Evolutionary conservation across 1,284 basidiomycete genomes (phyloP).

Genomic region (Sanghuangporus weigelae): DNA sequence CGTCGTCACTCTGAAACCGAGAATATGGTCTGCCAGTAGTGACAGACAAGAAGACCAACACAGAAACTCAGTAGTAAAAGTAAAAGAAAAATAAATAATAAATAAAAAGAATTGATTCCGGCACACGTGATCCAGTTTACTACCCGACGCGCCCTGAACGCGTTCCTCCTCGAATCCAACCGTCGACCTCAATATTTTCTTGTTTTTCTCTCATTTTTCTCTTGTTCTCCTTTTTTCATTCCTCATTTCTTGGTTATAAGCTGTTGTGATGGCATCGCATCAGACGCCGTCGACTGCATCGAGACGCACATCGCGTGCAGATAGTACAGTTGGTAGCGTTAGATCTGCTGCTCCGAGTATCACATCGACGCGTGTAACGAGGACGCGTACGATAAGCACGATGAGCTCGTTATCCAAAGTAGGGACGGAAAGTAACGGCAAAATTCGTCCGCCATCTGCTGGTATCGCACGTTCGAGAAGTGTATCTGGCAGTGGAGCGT

Average conservation of each 20-base stretch:
- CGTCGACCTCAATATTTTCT: neutral
- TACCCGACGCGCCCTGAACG: neutral
- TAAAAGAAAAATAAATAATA: neutral
- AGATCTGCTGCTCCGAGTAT: neutral
- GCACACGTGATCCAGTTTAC: neutral
- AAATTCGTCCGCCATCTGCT: slow-evolving; percentile 3
- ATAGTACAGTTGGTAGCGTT: neutral
- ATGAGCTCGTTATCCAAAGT: neutral
- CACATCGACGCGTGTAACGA: neutral
- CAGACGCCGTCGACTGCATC: slow-evolving; percentile 10
- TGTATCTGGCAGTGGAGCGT: neutral
- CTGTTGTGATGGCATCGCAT: neutral
- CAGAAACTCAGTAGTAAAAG: neutral
- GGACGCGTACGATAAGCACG: neutral
- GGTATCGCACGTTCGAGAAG: neutral
- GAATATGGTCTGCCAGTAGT: neutral
- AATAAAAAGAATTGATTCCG: neutral
- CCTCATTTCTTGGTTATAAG: neutral
- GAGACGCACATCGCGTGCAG: slow-evolving; percentile 8
- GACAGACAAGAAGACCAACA: neutral
- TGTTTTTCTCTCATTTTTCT: neutral
- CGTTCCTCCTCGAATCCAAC: neutral
- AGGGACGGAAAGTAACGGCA: neutral
- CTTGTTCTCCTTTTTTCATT: neutral
- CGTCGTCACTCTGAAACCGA: too few species aligned